Evolutionary conservation across 164 flowering plant genomes (phyloP).

Genomic region (Platanus orientalis): DNA sequence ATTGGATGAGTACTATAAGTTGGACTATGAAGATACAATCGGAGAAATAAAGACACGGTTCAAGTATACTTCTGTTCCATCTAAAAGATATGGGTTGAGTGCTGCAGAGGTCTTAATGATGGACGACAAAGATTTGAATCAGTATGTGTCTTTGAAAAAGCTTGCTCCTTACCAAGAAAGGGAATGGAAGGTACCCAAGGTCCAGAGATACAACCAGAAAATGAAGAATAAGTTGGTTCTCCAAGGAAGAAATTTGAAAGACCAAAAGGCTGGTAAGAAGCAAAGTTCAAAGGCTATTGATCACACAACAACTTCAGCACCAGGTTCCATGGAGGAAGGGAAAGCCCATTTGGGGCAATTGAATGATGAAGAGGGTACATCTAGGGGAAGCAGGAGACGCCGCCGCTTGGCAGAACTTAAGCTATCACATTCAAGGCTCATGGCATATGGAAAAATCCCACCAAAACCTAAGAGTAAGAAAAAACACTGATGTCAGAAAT

Average conservation of each 20-base stretch:
- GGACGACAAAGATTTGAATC: slow-evolving; percentile 83
- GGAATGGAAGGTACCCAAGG: slow-evolving; percentile 70
- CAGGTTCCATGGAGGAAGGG: slow-evolving; percentile 18
- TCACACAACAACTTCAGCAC: slow-evolving; percentile 7
- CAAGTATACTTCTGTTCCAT: slow-evolving; percentile 54
- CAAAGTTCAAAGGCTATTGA: slow-evolving; percentile 19
- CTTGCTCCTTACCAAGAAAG: slow-evolving; percentile 67
- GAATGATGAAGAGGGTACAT: slow-evolving; percentile 30
- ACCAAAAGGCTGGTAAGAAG: slow-evolving; percentile 20
- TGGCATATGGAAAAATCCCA: slow-evolving; percentile 51
- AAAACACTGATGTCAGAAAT: slow-evolving; percentile 23
- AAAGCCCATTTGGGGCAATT: slow-evolving; percentile 20
- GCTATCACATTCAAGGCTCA: slow-evolving; percentile 41
- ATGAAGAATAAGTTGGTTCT: slow-evolving; percentile 30
- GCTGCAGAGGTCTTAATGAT: slow-evolving; percentile 47
- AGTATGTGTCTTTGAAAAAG: slow-evolving; percentile 82
- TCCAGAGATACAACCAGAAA: slow-evolving; percentile 41
- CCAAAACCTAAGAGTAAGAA: slow-evolving; percentile 34
- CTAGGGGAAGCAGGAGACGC: slow-evolving; percentile 50
- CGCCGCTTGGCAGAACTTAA: slow-evolving; percentile 42
- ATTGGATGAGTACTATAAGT: slow-evolving; percentile 60
- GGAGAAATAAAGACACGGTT: slow-evolving; percentile 91
- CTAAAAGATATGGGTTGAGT: slow-evolving; percentile 58
- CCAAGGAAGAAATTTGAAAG: slow-evolving; percentile 18
- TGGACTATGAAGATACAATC: slow-evolving; percentile 86